Evolutionary conservation across 495 filamentous ascomycete genomes (phyloP).

Genomic region (Tuber melanosporum): DNA sequence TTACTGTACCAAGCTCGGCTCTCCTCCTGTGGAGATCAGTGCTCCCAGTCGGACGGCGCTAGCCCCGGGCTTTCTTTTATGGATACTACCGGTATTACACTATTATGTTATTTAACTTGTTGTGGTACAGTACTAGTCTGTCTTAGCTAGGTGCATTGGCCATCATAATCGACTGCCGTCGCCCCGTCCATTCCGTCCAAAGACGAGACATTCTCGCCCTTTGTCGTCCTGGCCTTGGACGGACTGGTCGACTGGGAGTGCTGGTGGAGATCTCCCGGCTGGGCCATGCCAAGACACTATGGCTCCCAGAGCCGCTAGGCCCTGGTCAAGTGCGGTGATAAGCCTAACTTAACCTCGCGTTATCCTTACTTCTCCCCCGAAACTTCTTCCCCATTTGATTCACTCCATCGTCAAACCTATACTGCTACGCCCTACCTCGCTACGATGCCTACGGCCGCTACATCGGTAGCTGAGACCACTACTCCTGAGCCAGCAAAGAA

Average conservation of each 20-base stretch:
- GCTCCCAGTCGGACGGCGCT: too few species aligned
- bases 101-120: too few species aligned
- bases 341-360: slow-evolving; percentile 1
- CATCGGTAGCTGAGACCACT: not conserved
- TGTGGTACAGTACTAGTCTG: too few species aligned
- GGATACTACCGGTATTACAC: too few species aligned
- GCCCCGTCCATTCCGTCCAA: too few species aligned
- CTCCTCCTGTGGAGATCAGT: not conserved
- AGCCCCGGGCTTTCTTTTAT: too few species aligned
- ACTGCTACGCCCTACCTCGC: not conserved
- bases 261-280: not conserved
- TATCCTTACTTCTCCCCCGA: not conserved
- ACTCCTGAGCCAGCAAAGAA: not conserved
- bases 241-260: too few species aligned
- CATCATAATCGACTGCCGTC: too few species aligned
- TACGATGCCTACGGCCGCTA: not conserved
- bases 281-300: not conserved
- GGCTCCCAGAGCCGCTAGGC: not conserved
- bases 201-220: too few species aligned
- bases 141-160: too few species aligned
- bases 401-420: not conserved
- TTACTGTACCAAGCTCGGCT: not conserved
- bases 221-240: too few species aligned
- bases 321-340: not conserved
- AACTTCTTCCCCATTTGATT: not conserved